Evolutionary conservation across 2,329 filamentous ascomycete species (phyloP).

Genomic region (Neopestalotiopsis clavispora): DNA sequence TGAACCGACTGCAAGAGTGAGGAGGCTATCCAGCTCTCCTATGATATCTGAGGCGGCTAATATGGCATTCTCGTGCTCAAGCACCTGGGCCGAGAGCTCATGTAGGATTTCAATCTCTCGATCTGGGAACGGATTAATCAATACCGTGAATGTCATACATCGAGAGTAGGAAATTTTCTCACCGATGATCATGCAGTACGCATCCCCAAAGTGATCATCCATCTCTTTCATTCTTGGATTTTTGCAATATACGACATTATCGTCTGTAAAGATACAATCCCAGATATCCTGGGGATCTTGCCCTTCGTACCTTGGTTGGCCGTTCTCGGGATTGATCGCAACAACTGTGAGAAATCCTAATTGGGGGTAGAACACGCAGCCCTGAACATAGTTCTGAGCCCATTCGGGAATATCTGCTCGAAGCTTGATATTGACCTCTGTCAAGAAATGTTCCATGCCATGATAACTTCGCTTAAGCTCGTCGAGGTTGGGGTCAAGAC

Average conservation of each 20-base stretch:
- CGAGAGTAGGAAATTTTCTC: constrained; percentile 31
- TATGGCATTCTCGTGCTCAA: constrained; percentile 72
- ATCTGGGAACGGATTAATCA: constrained; percentile 53
- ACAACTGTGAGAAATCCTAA: constrained; percentile 88
- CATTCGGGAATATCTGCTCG: constrained; percentile 65
- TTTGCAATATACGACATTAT: constrained; percentile 82
- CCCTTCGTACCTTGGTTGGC: constrained; percentile 67
- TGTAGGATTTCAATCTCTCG: constrained; percentile 90
- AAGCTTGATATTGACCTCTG: constrained; percentile 68
- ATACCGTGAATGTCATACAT: neutral
- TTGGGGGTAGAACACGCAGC: constrained; percentile 90
- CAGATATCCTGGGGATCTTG: constrained; percentile 64
- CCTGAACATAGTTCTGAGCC: constrained; percentile 59
- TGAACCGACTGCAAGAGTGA: constrained; percentile 81
- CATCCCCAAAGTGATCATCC: constrained; percentile 81
- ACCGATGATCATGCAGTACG: constrained; percentile 85
- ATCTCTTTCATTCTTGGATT: constrained; percentile 80
- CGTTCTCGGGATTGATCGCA: constrained; percentile 61
- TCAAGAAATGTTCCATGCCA: constrained; percentile 76
- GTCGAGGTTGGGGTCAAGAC: constrained; percentile 78
- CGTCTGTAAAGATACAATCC: constrained; percentile 78
- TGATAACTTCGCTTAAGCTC: constrained; percentile 77
- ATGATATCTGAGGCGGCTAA: constrained; percentile 75
- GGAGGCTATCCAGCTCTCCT: constrained; percentile 84
- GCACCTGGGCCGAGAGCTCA: constrained; percentile 70